Evolutionary conservation across 1,284 basidiomycete genomes (phyloP), one percentile per base, ranked within the genome.

Genomic region (Flammula alnicola): DNA sequence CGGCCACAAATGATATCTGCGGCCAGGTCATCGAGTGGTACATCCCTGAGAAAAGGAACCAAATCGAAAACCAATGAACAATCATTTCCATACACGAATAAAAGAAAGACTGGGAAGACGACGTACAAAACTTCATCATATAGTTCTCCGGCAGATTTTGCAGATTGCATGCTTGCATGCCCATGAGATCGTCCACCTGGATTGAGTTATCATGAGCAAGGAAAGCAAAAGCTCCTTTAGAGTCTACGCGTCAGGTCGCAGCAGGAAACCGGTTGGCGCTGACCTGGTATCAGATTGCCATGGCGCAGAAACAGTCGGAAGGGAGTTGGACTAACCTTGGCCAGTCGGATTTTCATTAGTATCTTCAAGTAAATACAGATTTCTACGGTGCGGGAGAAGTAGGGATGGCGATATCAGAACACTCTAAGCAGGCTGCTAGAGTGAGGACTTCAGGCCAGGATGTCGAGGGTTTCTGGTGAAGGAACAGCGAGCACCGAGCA

Each of bases 21-120:
- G 95, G 95, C 95, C 95, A 98, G 7, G 88, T 93, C 63, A 95
- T 72, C 5, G 84, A 78, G 64, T 96, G 93, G 67, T 93, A 94
- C 42, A 94, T 78, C 77, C 96, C 95, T 97, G 6, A 20, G 52
- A 40, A 29, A 14, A 19, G 36, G 37, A 29, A 43, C 12, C 26
- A 27, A n/a, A 19, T 11, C 29, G 11, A 32, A 26, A 38, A n/a
- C 39, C 5, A 29, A 26, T 17, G 16, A 26, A 5, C 9, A 7
- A 7, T 29, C 16, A 11, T 7, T 19, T 16, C 12, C 30, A 31
- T 40, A 9, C 19, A 44, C 31, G 39, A 14, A 11, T n/a, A 42
- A 11, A 26, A 41, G 29, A 8, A 5, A 16, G 4, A 25, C 12
- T 7, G 5, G n/a, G 10, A 27, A 25, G 6, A 16, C 37, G 7